A percentile compares a stretch with the other conserved stretches of the same genome.
Evolutionary conservation across 2,329 filamentous ascomycete species (phyloP).

Genomic region (Triangularia setosa): DNA sequence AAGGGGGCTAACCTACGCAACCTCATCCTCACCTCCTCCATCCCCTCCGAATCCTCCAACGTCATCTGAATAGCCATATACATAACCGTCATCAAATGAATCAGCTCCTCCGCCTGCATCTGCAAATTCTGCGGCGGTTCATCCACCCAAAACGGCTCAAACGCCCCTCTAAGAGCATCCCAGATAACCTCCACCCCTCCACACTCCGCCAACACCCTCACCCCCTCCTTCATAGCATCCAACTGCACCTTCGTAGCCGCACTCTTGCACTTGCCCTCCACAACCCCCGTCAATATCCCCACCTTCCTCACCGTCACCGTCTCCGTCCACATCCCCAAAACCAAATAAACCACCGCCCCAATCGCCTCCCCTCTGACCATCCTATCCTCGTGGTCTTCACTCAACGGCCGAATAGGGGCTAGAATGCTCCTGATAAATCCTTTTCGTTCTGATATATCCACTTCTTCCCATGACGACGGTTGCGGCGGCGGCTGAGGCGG

Average conservation of each 20-base stretch:
- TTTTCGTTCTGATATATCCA: slow-evolving; percentile 50
- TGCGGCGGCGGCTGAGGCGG: neutral
- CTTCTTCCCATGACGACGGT: slow-evolving; percentile 59
- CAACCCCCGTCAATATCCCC: slow-evolving; percentile 35
- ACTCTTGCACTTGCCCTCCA: slow-evolving; percentile 38
- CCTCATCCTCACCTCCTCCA: slow-evolving; percentile 44
- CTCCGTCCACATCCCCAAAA: slow-evolving; percentile 67
- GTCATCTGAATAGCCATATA: slow-evolving; percentile 57
- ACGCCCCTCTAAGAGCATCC: slow-evolving; percentile 45
- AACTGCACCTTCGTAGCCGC: slow-evolving; percentile 55
- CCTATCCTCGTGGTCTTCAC: slow-evolving; percentile 41
- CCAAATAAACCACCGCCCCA: slow-evolving; percentile 56
- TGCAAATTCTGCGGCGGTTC: slow-evolving; percentile 44
- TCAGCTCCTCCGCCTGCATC: slow-evolving; percentile 55
- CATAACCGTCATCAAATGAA: slow-evolving; percentile 61
- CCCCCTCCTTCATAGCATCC: slow-evolving; percentile 54
- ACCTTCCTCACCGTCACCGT: slow-evolving; percentile 59
- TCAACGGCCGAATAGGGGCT: slow-evolving; percentile 29
- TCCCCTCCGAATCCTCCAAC: slow-evolving; percentile 48
- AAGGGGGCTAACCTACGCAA: slow-evolving; percentile 42
- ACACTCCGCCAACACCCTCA: slow-evolving; percentile 47
- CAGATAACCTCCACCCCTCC: slow-evolving; percentile 51
- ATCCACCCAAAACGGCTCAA: slow-evolving; percentile 51
- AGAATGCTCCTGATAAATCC: slow-evolving; percentile 57
- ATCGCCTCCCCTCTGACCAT: slow-evolving; percentile 50